Percentiles rank a stretch among this genome's conserved stretches.
These are phyloP conservation scores for Sphagnum fallax DNA, from an alignment of 228 moss, liverwort and hornwort genomes.

Conservation along the genomic window DNA sequence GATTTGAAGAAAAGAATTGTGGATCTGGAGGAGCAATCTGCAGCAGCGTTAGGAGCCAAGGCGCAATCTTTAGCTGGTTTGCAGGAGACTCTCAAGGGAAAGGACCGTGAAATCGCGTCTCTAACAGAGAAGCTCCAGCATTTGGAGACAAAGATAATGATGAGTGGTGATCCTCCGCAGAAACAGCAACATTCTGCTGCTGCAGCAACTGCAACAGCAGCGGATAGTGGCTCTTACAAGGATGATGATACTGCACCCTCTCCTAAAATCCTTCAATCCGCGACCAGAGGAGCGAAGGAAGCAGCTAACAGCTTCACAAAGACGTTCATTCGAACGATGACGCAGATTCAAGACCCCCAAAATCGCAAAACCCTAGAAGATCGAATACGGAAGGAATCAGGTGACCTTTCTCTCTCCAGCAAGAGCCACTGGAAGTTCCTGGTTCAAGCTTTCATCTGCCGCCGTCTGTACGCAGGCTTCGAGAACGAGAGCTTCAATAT, in stretches of 20 bases:
- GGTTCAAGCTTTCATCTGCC: slow-evolving; percentile 49
- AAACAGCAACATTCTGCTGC: too few relatives aligned
- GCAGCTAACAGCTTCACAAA: slow-evolving; percentile 40
- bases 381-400: slow-evolving; percentile 41
- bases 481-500: slow-evolving; percentile 55
- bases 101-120: too few relatives aligned
- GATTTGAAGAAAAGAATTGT: too few relatives aligned
- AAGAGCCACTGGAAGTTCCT: slow-evolving; percentile 41
- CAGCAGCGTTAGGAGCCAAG: too few relatives aligned
- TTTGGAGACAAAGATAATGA: too few relatives aligned
- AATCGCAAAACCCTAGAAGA: slow-evolving; percentile 39
- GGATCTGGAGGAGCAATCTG: too few relatives aligned
- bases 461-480: slow-evolving; percentile 46
- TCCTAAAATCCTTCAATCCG: slow-evolving; percentile 36
- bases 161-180: too few relatives aligned
- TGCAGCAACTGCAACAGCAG: too few relatives aligned
- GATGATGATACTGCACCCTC: slow-evolving; percentile 34
- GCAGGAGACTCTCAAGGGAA: too few relatives aligned
- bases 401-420: slow-evolving; percentile 28
- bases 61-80: too few relatives aligned
- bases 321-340: slow-evolving; percentile 41
- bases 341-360: slow-evolving; percentile 24
- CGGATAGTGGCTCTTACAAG: slow-evolving; percentile 4
- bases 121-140: too few relatives aligned
- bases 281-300: slow-evolving; percentile 43